These are phyloP conservation scores for Eutypa lata DNA, from an alignment of 2,329 filamentous ascomycete genomes.

Conservation along the genomic window DNA sequence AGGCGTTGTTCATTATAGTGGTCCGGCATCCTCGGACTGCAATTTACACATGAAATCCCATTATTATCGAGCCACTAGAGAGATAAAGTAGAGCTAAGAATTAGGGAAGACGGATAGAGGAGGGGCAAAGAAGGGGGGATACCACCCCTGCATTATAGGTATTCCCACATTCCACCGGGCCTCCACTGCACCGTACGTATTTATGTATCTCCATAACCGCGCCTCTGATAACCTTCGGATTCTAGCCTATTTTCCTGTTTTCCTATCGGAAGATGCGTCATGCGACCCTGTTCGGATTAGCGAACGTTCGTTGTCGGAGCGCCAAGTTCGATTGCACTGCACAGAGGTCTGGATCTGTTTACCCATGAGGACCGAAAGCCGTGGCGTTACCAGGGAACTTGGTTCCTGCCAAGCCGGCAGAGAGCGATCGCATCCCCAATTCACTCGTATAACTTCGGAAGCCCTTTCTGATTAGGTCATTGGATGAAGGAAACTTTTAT, in stretches of 20 bases:
- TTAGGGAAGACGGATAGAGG: background rate
- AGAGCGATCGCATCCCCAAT: background rate
- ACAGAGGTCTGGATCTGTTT: background rate
- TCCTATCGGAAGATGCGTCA: background rate
- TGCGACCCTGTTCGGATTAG: background rate
- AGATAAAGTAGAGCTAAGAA: background rate
- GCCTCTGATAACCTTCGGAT: background rate
- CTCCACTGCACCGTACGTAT: too few species aligned
- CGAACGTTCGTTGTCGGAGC: too few species aligned
- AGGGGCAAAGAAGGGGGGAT: background rate
- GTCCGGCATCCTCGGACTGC: background rate
- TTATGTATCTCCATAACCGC: background rate
- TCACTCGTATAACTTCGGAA: background rate
- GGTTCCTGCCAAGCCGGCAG: background rate
- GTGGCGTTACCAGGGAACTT: background rate
- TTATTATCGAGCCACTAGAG: too few species aligned
- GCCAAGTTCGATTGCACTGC: too few species aligned
- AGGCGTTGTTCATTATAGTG: background rate
- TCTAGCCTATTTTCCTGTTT: background rate
- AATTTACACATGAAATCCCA: background rate
- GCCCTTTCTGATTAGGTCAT: background rate
- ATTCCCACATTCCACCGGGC: too few species aligned
- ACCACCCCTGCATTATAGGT: background rate
- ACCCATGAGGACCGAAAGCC: background rate
- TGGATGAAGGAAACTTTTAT: too few species aligned